Evolutionary conservation across 2,329 filamentous ascomycete species (phyloP), one percentile per base, ranked within the genome.

Genomic region (Aureobasidium sp.): DNA sequence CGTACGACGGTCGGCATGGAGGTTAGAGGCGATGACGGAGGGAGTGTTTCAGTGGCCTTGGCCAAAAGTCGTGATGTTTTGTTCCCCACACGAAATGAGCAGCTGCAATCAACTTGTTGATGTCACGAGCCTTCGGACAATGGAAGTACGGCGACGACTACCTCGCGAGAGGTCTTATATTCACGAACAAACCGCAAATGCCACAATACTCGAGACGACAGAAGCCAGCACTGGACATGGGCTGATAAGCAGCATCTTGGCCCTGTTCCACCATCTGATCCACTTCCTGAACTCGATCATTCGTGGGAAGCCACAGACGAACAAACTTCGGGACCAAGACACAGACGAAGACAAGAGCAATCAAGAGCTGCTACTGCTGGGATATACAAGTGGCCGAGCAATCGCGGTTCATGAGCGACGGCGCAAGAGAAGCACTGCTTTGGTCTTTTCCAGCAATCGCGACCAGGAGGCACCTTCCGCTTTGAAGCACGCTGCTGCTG

Each of bases 61-160:
- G 44, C 44, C 48, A 27, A 32, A 25, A 27, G 19, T 3, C n/a
- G 14, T 25, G 24, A 8, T 17, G 27, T 5, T 8, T 5, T 22
- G n/a, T 7, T 30, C 37, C 27, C 48, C 35, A 29, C 48, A 32
- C 37, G 32, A 34, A 11, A 37, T 51, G 30, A 34, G n/a, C 19
- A 11, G 45, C 21, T n/a, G n/a, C n/a, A n/a, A n/a, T n/a, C n/a
- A n/a, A 14, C n/a, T 34, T 17, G 32, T 49, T 38, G 45, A 49
- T 49, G 45, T 49, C 45, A 49, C 45, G 24, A 40, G 41, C 37
- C 10, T n/a, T 29, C 25, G 4, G 5, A 51, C 16, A 14, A 51
- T 51, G 48, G 48, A 51, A 40, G 27, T 51, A n/a, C 48, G 48
- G 24, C 21, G 21, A 25, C 48, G 48, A 51, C 48, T 40, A 34